A percentile compares a stretch with the other conserved stretches of the same genome.
Evolutionary conservation across 2,329 filamentous ascomycete species (phyloP).

Genomic region (Orbilia oligospora): DNA sequence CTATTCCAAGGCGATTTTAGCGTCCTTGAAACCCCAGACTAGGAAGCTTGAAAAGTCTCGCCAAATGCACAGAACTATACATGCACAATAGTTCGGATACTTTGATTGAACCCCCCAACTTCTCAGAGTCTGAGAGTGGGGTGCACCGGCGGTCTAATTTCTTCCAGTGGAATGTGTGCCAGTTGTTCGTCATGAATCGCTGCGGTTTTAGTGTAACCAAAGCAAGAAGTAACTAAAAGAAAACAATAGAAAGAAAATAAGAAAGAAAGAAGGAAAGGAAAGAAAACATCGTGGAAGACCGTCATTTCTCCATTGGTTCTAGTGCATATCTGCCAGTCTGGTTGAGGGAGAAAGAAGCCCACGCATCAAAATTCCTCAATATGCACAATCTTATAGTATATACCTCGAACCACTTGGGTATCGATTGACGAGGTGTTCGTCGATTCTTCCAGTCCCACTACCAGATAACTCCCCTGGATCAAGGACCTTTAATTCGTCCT

Average conservation of each 20-base stretch:
- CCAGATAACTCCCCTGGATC: constrained; percentile 29
- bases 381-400: constrained; percentile 19
- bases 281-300: constrained; percentile 9
- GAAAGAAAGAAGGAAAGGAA: constrained; percentile 12
- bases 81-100: constrained; percentile 18
- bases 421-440: constrained; percentile 43
- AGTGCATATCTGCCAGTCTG: constrained; percentile 9
- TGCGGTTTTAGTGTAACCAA: constrained; percentile 56
- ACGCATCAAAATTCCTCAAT: constrained; percentile 41
- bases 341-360: not conserved
- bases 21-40: constrained; percentile 44
- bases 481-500: constrained; percentile 31
- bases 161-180: constrained; percentile 39
- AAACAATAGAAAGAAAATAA: constrained; percentile 15
- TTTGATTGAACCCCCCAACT: constrained; percentile 31
- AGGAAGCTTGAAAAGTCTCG: constrained; percentile 56
- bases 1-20: constrained; percentile 27
- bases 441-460: constrained; percentile 13
- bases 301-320: constrained; percentile 52
- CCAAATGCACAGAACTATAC: constrained; percentile 23
- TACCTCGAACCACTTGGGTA: constrained; percentile 6
- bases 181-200: constrained; percentile 30
- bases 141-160: constrained; percentile 6
- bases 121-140: constrained; percentile 51
- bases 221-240: not conserved